Conservation (phyloP, 257 asterid species). For the Asclepias syriaca region DNA sequence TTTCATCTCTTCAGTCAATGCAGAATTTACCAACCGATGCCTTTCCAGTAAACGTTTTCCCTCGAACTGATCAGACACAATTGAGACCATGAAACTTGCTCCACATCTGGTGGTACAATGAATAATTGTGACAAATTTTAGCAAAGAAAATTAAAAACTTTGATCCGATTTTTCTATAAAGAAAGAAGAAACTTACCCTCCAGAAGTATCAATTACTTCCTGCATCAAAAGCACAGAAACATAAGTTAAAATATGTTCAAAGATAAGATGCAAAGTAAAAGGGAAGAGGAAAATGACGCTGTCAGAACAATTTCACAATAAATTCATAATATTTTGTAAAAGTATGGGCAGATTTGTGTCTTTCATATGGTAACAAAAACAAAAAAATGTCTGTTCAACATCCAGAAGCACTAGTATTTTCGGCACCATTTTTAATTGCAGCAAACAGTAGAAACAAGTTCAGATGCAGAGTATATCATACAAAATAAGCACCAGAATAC, state of each 20-base stretch:
- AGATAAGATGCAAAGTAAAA: neutral
- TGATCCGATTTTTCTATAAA: neutral
- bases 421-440: too few species aligned
- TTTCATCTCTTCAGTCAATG: conserved; percentile 70
- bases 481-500: too few species aligned
- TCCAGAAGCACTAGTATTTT: too few species aligned
- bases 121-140: neutral
- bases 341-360: too few species aligned
- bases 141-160: neutral
- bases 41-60: conserved; percentile 88
- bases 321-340: neutral
- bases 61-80: conserved; percentile 66
- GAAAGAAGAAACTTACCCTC: conserved; percentile 53
- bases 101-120: conserved; percentile 53
- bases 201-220: conserved; percentile 81
- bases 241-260: neutral
- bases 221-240: conserved; percentile 23
- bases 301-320: neutral
- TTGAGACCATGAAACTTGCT: conserved; percentile 67
- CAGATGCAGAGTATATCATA: too few species aligned
- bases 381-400: too few species aligned
- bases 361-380: too few species aligned
- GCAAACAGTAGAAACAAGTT: too few species aligned
- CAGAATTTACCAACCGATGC: conserved; percentile 78
- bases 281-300: neutral